Evolutionary conservation across 192 early-diverging fungal species (phyloP).

Genomic region (Linnemannia schmuckeri): DNA sequence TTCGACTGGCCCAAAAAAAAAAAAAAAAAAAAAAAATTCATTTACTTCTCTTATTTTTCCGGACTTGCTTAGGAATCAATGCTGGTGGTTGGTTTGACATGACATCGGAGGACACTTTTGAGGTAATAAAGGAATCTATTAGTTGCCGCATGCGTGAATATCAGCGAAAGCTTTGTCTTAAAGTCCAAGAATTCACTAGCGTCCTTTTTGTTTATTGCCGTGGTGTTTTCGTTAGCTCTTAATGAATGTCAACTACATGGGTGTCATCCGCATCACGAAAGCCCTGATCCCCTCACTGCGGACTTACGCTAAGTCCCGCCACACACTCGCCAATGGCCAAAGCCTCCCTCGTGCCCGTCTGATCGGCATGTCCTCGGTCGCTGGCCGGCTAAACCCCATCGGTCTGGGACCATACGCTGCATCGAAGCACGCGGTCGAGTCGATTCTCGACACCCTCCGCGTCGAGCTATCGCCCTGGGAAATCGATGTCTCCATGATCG

Average conservation of each 20-base stretch:
- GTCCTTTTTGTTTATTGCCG: background rate
- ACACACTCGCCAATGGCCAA: background rate
- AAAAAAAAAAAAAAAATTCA: background rate
- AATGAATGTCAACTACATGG: conserved; percentile 1
- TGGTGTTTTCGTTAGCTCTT: background rate
- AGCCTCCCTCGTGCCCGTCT: background rate
- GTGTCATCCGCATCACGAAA: background rate
- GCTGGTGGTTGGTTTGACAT: conserved; percentile 52
- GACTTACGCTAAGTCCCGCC: background rate
- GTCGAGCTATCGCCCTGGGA: conserved; percentile 23
- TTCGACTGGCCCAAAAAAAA: background rate
- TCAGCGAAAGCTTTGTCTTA: background rate
- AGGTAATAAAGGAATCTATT: conserved; percentile 18
- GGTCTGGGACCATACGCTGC: conserved; percentile 21
- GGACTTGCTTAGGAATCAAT: conserved; percentile 31
- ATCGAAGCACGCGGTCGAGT: conserved; percentile 41
- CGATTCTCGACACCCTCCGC: conserved; percentile 6
- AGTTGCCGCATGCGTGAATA: too few relatives aligned
- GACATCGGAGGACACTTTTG: conserved; percentile 34
- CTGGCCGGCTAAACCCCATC: background rate
- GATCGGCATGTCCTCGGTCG: background rate
- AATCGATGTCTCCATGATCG: conserved; percentile 46
- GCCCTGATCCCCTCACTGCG: background rate
- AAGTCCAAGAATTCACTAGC: background rate
- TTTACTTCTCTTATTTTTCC: background rate